Base-by-base conservation (phyloP, 352 stramenopile species). In the Saprolegnia parasitica region DNA sequence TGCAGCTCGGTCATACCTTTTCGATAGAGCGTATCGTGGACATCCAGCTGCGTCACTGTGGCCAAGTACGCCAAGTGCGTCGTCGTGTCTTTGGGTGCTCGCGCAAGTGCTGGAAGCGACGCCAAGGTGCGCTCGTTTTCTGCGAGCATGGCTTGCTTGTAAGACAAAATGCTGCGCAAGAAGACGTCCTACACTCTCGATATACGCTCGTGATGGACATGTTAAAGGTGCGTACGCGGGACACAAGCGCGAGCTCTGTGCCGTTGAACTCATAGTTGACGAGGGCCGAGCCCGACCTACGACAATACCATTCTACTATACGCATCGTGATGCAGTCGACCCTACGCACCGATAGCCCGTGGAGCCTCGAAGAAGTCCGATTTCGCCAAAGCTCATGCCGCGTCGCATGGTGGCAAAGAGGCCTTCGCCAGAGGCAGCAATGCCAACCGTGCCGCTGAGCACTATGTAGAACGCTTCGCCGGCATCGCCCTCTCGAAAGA, bases 391-490 rank as follows among this genome's bases (percentile, higher is more conserved):
- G 65, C 82, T 89, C 32, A 73, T 72, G 0, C 84, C 84, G 0
- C 81, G 80, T 0, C 76, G 83, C 75, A 92, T 80, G 21, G 81
- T 89, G 9, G 79, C 73, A 62, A 92, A 90, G 72, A 81, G 83
- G 18, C 84, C 84, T 40, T 81, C 86, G 62, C 80, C 81, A 56
- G 82, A 89, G 0, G 81, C 82, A n/a, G 84, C 79, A 32, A 92
- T 74, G 18, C 76, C 79, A 10, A 92, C 73, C 56, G 77, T 83
- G 21, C 84, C 84, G 35, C 74, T 86, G 58, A 92, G 78, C 45
- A 92, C 50, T 45, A 92, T 79, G 72, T 89, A 92, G 64, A 90
- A 92, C 55, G 76, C 73, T 58, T 90, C 82, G 21, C 82, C 84
- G 0, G 81, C 35, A 66, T 92, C 82, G 15, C 81, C 84, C 54